These are phyloP conservation scores for Akanthomyces dipterigenus DNA, from an alignment of 2,329 filamentous ascomycete species.

Conservation along the genomic window DNA sequence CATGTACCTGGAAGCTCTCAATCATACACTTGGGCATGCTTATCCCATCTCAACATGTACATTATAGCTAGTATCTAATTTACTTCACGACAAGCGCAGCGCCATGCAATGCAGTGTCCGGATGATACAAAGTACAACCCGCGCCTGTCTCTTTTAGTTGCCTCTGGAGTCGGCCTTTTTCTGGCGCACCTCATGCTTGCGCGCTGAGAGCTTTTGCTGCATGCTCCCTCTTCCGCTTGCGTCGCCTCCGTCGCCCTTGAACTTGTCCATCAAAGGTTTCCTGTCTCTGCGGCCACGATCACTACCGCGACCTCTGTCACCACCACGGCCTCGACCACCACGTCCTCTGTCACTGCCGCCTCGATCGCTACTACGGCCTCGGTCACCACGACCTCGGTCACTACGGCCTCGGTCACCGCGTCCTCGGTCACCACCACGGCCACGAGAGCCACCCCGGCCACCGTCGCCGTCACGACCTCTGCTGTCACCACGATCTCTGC, in stretches of 20 bases:
- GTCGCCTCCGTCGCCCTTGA: conserved; percentile 26
- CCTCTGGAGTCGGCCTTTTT: conserved; percentile 46
- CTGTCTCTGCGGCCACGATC: neutral
- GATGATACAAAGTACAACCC: neutral
- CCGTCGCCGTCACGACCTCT: neutral
- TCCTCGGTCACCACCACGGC: neutral
- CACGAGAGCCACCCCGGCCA: conserved; percentile 13
- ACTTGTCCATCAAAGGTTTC: conserved; percentile 16
- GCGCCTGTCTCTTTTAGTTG: conserved; percentile 16
- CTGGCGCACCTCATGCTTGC: conserved; percentile 74
- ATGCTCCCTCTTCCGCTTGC: conserved; percentile 44
- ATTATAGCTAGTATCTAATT: neutral
- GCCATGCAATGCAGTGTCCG: conserved; percentile 8
- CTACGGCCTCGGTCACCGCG: conserved; percentile 6
- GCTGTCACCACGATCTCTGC: neutral
- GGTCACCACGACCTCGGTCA: conserved; percentile 12
- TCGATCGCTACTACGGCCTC: conserved; percentile 3
- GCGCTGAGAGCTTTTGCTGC: conserved; percentile 72
- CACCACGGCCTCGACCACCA: neutral
- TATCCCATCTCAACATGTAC: neutral
- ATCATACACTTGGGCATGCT: too few species aligned
- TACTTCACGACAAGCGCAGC: neutral
- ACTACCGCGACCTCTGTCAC: neutral
- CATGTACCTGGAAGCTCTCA: neutral
- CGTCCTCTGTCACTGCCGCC: neutral